Conservation (phyloP, 805 yeast genomes). For the Ogataea nitratoaversa region DNA sequence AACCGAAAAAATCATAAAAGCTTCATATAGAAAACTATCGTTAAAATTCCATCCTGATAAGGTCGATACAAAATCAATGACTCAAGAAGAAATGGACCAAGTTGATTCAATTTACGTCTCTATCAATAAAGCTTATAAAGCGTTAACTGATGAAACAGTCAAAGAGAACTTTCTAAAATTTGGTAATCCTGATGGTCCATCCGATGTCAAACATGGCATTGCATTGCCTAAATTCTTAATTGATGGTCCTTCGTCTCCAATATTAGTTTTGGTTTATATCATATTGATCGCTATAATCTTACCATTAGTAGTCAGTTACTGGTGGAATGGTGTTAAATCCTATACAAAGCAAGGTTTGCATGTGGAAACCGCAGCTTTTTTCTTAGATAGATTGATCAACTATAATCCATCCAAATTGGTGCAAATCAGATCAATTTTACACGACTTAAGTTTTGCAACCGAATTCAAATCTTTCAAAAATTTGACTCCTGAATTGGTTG, state of each 20-base stretch:
- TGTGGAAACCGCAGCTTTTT: constrained; percentile 74
- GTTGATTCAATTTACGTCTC: constrained; percentile 75
- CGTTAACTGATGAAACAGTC: constrained; percentile 85
- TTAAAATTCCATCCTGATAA: constrained; percentile 93
- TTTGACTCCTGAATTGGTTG: constrained; percentile 43
- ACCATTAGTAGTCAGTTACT: constrained; percentile 75
- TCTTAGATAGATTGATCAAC: constrained; percentile 69
- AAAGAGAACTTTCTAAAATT: constrained; percentile 78
- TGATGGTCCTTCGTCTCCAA: constrained; percentile 69
- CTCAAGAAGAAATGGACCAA: constrained; percentile 49
- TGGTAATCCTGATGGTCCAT: constrained; percentile 99
- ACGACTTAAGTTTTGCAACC: constrained; percentile 58
- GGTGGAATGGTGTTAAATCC: constrained; percentile 86
- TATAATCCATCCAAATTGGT: constrained; percentile 65
- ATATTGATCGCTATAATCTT: constrained; percentile 69
- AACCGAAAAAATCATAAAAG: constrained; percentile 69
- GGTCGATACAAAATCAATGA: constrained; percentile 54
- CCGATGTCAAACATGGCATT: constrained; percentile 84
- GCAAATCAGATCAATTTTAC: constrained; percentile 52
- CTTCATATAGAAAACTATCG: constrained; percentile 82
- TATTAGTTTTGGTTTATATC: constrained; percentile 61
- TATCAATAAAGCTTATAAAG: constrained; percentile 88
- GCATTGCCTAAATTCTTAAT: constrained; percentile 91
- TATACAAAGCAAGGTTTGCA: constrained; percentile 82
- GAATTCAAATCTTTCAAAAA: constrained; percentile 53